Conservation (phyloP, 2,329 filamentous ascomycete species). For the Sclerotinia glacialis region DNA sequence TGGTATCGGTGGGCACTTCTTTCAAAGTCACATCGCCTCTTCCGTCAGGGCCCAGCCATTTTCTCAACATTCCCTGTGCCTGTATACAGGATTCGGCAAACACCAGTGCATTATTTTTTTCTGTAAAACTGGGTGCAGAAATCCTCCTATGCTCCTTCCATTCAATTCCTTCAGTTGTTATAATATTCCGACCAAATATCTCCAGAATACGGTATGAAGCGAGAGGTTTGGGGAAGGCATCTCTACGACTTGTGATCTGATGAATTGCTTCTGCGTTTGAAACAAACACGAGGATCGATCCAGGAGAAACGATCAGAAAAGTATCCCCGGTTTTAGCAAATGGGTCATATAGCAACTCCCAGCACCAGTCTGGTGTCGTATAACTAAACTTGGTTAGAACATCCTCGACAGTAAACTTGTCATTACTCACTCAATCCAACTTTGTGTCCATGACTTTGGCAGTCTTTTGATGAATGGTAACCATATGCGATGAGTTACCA, state of each 20-base stretch:
- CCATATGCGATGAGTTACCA: conserved; percentile 54
- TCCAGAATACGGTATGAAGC: conserved; percentile 57
- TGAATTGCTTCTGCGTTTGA: conserved; percentile 50
- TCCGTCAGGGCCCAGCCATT: conserved; percentile 51
- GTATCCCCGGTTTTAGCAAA: conserved; percentile 61
- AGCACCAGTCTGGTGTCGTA: conserved; percentile 59
- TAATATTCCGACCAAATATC: conserved; percentile 68
- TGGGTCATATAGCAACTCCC: conserved; percentile 52
- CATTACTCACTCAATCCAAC: conserved; percentile 57
- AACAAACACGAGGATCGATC: conserved; percentile 52
- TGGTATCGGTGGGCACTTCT: conserved; percentile 61
- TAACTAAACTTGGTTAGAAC: conserved; percentile 42
- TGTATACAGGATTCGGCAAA: conserved; percentile 64
- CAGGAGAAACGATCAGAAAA: conserved; percentile 62
- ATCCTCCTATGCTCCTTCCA: conserved; percentile 75
- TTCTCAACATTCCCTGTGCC: conserved; percentile 57
- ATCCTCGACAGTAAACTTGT: background rate
- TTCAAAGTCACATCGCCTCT: conserved; percentile 45
- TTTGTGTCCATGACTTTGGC: conserved; percentile 54
- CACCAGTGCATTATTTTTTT: conserved; percentile 68
- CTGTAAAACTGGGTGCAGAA: conserved; percentile 70
- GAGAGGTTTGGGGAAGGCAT: conserved; percentile 69
- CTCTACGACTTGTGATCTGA: conserved; percentile 63
- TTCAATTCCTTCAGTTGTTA: conserved; percentile 64
- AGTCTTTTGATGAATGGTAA: conserved; percentile 54